Conservation (phyloP, 1,284 basidiomycete species). For the Fomitiporia mediterranea region DNA sequence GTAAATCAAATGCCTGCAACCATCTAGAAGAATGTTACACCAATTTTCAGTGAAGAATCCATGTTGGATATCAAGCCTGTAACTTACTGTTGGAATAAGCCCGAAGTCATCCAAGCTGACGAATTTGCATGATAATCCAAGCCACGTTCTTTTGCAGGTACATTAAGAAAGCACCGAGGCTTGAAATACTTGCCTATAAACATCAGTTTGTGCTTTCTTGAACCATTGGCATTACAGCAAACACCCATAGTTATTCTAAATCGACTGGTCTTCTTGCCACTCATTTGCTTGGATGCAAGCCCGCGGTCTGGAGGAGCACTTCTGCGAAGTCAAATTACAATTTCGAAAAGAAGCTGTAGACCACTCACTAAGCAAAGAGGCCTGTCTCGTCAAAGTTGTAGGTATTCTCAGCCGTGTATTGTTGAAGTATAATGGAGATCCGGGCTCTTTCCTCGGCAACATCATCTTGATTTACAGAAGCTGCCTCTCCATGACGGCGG, state of each 20-base stretch:
- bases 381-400: conserved; percentile 35
- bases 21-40: background rate
- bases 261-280: conserved; percentile 31
- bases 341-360: background rate
- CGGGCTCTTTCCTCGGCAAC: conserved; percentile 26
- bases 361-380: conserved; percentile 27
- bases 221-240: conserved; percentile 30
- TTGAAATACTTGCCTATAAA: conserved; percentile 33
- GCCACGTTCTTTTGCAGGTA: conserved; percentile 22
- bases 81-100: conserved; percentile 32
- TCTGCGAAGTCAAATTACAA: background rate
- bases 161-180: conserved; percentile 27
- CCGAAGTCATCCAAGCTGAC: conserved; percentile 33
- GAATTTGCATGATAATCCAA: conserved; percentile 35
- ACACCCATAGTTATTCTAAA: conserved; percentile 29
- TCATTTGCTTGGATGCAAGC: conserved; percentile 23
- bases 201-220: conserved; percentile 28
- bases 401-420: conserved; percentile 26
- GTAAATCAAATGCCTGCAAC: background rate
- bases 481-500: conserved; percentile 35
- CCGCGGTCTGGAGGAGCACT: conserved; percentile 30
- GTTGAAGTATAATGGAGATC: conserved; percentile 21
- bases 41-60: background rate
- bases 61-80: background rate
- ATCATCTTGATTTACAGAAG: conserved; percentile 29